These are phyloP conservation scores for Nemophila menziesii DNA, from an alignment of 257 asterid genomes.

Conservation along the genomic window DNA sequence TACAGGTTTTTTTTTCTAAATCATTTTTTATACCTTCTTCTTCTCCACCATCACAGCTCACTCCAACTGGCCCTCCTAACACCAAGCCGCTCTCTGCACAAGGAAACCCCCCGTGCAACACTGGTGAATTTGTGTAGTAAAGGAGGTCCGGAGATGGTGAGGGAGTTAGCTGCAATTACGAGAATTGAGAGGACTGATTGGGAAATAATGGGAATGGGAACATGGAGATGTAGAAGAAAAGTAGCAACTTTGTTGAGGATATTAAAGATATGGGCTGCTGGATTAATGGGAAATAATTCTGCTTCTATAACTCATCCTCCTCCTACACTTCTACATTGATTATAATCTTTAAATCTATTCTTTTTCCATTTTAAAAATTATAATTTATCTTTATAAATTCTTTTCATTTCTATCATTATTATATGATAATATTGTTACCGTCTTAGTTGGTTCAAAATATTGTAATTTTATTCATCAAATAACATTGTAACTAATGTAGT, in stretches of 20 bases:
- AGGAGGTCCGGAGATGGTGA: conserved; percentile 77
- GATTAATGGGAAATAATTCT: conserved; percentile 25
- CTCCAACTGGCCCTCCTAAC: too few relatives aligned
- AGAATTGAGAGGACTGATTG: conserved; percentile 67
- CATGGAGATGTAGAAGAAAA: conserved; percentile 62
- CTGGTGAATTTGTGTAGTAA: conserved; percentile 62
- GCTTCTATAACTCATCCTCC: neutral
- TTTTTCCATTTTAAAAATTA: too few relatives aligned
- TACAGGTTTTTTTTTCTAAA: too few relatives aligned
- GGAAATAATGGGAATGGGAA: conserved; percentile 78
- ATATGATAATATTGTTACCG: too few relatives aligned
- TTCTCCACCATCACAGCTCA: too few relatives aligned
- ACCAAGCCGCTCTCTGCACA: too few relatives aligned
- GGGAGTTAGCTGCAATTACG: conserved; percentile 38
- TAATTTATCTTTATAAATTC: neutral
- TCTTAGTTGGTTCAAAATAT: neutral
- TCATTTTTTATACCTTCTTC: too few relatives aligned
- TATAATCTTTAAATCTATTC: neutral
- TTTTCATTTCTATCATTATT: neutral
- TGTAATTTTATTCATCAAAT: neutral
- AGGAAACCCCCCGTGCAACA: too few relatives aligned
- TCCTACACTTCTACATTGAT: neutral
- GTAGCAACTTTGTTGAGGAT: conserved; percentile 68
- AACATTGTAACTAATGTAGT: too few relatives aligned
- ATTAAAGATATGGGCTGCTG: conserved; percentile 85